phyloP scores from a whole-genome alignment of 1,284 basidiomycete species.

The Sporisorium graminicola region DNA sequence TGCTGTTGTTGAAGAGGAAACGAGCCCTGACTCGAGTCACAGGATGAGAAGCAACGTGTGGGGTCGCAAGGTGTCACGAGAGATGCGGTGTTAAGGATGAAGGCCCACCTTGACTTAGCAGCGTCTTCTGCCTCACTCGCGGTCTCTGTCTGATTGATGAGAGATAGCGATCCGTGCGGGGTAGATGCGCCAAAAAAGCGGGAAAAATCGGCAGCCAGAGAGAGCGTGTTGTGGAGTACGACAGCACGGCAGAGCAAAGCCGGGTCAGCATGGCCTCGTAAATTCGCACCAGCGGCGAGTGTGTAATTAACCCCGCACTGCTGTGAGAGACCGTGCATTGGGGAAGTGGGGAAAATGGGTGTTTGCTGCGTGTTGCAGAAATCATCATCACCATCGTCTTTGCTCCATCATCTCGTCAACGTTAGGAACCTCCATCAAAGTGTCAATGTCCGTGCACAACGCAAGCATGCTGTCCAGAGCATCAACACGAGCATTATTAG shows the following conservation, averaged over 20 bases:
- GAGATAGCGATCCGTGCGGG: conserved; percentile 5
- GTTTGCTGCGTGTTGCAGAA: not conserved
- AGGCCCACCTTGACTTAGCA: not conserved
- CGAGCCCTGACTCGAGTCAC: not conserved
- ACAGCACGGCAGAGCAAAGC: no score
- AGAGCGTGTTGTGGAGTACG: no score
- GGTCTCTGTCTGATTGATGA: no score
- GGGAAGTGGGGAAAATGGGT: not conserved
- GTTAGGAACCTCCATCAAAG: not conserved
- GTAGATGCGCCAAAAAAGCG: not conserved
- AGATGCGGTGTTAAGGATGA: not conserved
- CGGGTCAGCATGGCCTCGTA: conserved; percentile 6
- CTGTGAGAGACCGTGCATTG: not conserved
- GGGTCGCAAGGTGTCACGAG: not conserved
- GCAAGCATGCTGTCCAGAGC: conserved; percentile 15
- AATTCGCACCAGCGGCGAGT: conserved; percentile 18
- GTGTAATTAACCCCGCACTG: conserved; percentile 24
- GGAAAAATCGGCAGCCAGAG: conserved; percentile 1
- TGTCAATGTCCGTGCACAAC: not conserved
- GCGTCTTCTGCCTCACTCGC: no score
- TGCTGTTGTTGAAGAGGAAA: not conserved
- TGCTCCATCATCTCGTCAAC: not conserved
- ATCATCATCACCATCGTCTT: not conserved
- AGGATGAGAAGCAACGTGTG: not conserved
- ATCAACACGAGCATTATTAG: not conserved